Conservation (phyloP, 2,329 filamentous ascomycete genomes). For the Hawksworthiomyces lignivorus region DNA sequence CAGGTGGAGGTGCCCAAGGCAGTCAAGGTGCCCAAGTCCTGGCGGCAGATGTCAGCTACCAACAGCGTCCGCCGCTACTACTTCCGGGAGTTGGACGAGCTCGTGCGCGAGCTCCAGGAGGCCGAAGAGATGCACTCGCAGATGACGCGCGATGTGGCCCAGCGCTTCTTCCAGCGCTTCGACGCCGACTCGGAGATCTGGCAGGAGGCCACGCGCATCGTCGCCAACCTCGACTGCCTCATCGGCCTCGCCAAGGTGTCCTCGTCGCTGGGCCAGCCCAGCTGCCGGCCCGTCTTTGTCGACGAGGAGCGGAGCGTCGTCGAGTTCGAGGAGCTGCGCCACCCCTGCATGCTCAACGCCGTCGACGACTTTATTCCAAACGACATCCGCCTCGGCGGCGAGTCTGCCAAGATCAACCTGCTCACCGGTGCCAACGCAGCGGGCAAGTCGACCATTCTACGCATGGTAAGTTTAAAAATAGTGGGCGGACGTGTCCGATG, state of each 20-base stretch:
- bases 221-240: slow-evolving; percentile 89
- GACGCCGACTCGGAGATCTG: slow-evolving; percentile 79
- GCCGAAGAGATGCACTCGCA: slow-evolving; percentile 90
- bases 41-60: slow-evolving; percentile 96
- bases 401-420: slow-evolving; percentile 74
- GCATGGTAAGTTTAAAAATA: slow-evolving; percentile 75
- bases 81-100: slow-evolving; percentile 69
- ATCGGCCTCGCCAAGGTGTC: slow-evolving; percentile 90
- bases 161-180: slow-evolving; percentile 78
- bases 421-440: slow-evolving; percentile 95
- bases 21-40: slow-evolving; percentile 76
- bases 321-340: slow-evolving; percentile 87
- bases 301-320: slow-evolving; percentile 77
- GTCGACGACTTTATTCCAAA: slow-evolving; percentile 96
- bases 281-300: slow-evolving; percentile 82
- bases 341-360: slow-evolving; percentile 86
- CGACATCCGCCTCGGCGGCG: slow-evolving; percentile 78
- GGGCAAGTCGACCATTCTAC: slow-evolving; percentile 90
- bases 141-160: slow-evolving; percentile 77
- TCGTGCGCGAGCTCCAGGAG: slow-evolving; percentile 86
- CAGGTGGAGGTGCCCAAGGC: slow-evolving; percentile 85
- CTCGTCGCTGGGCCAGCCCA: slow-evolving; percentile 71
- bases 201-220: slow-evolving; percentile 82
- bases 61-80: slow-evolving; percentile 89
- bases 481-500: too few species aligned